A percentile compares a stretch with the other conserved stretches of the same genome.
Conservation (phyloP, 805 yeast species). For the Monosporozyma unispora region DNA sequence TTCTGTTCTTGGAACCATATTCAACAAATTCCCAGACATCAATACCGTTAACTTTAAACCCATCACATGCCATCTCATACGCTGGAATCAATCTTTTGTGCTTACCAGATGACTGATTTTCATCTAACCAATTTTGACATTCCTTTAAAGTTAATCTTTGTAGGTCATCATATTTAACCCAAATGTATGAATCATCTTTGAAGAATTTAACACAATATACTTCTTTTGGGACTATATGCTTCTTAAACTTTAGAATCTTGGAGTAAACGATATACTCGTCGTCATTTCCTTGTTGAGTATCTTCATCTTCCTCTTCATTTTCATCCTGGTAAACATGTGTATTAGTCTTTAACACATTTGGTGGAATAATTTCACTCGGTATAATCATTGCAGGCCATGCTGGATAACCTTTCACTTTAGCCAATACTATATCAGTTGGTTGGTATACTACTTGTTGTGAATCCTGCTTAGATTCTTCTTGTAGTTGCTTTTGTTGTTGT, state of each 20-base stretch:
- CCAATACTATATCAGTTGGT: conserved; percentile 54
- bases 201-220: conserved; percentile 29
- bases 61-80: conserved; percentile 42
- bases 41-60: conserved; percentile 18
- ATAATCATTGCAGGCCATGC: conserved; percentile 88
- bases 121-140: conserved; percentile 22
- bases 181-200: conserved; percentile 28
- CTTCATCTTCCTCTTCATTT: conserved; percentile 3
- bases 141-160: conserved; percentile 14
- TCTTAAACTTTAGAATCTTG: conserved; percentile 19
- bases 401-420: conserved; percentile 79
- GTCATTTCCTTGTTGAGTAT: conserved; percentile 2
- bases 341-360: conserved; percentile 34
- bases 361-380: conserved; percentile 52
- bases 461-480: not conserved
- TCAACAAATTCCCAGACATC: conserved; percentile 30
- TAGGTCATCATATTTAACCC: conserved; percentile 25
- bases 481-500: not conserved
- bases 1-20: conserved; percentile 27
- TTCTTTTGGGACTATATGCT: conserved; percentile 11
- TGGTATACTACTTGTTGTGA: conserved; percentile 11
- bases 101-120: conserved; percentile 34
- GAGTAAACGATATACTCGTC: conserved; percentile 20
- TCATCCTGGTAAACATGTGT: not conserved
- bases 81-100: conserved; percentile 39